Conservation (phyloP, 306 rosid species). For the Macrotyloma uniflorum region DNA sequence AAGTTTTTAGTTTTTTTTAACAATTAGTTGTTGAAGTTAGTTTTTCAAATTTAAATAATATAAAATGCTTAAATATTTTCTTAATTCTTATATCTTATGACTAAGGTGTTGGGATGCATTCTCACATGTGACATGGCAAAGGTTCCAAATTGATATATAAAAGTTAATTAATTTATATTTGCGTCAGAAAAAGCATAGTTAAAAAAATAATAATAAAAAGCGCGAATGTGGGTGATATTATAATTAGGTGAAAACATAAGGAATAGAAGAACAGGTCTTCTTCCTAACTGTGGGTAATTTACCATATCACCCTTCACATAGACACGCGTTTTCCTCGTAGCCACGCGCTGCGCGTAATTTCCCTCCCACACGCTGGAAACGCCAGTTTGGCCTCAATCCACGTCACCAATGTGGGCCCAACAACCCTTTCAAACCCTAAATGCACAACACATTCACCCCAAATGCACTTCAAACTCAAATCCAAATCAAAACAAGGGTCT, state of each 20-base stretch:
- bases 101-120: no score
- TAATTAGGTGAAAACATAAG: slow-evolving; percentile 13
- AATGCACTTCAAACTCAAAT: slow-evolving; percentile 53
- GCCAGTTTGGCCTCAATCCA: slow-evolving; percentile 40
- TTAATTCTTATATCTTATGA: no score
- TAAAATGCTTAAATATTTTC: no score
- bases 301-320: slow-evolving; percentile 37
- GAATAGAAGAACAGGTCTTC: slow-evolving; percentile 30
- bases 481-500: slow-evolving; percentile 41
- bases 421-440: slow-evolving; percentile 51
- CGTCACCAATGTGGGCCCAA: slow-evolving; percentile 55
- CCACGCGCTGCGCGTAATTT: slow-evolving; percentile 48
- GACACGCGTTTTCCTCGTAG: slow-evolving; percentile 23
- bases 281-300: background rate
- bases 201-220: background rate
- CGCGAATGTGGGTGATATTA: background rate
- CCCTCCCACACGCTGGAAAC: slow-evolving; percentile 36
- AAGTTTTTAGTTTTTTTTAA: no score
- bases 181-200: background rate
- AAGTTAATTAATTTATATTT: background rate
- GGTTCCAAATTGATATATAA: background rate
- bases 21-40: no score
- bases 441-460: slow-evolving; percentile 61
- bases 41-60: no score
- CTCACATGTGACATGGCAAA: no score